Conservation (phyloP, 768 basidiomycete species). For the Auricularia auricula-judae region DNA sequence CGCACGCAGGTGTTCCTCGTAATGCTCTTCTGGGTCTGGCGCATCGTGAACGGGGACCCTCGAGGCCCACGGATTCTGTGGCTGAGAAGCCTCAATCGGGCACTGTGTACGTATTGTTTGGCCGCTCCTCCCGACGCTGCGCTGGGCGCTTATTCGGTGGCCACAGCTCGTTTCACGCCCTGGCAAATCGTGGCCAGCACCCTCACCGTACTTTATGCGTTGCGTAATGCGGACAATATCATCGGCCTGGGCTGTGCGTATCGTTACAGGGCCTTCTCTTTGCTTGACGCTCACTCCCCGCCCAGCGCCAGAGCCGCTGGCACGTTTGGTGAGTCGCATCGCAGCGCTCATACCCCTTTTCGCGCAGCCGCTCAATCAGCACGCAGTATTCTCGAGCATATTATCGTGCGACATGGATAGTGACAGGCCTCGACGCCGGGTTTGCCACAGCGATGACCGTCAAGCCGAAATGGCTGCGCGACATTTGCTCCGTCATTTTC, state of each 20-base stretch:
- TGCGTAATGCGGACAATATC: slow-evolving; percentile 76
- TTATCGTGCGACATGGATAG: slow-evolving; percentile 94
- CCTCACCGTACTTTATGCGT: slow-evolving; percentile 72
- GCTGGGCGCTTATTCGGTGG: background rate
- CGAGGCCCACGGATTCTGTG: slow-evolving; percentile 57
- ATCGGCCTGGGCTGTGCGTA: slow-evolving; percentile 67
- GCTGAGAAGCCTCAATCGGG: slow-evolving; percentile 47
- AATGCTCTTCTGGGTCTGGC: slow-evolving; percentile 84
- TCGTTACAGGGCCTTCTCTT: background rate
- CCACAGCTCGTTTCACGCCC: slow-evolving; percentile 74
- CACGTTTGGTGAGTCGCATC: slow-evolving; percentile 54
- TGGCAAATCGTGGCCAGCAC: slow-evolving; percentile 90
- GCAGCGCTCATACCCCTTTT: background rate
- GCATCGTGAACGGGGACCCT: slow-evolving; percentile 54
- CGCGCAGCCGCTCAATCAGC: slow-evolving; percentile 3
- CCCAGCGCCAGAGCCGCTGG: slow-evolving; percentile 85
- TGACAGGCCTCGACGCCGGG: slow-evolving; percentile 89
- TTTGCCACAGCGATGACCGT: slow-evolving; percentile 95
- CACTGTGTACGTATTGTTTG: slow-evolving; percentile 38
- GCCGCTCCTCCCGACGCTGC: background rate
- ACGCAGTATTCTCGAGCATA: slow-evolving; percentile 80
- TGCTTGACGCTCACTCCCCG: slow-evolving; percentile 2
- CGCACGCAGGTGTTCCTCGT: slow-evolving; percentile 69
- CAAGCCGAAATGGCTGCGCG: slow-evolving; percentile 81
- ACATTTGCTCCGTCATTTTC: slow-evolving; percentile 77